Conservation (phyloP, 495 filamentous ascomycete genomes). For the Lophiotrema nucula region DNA sequence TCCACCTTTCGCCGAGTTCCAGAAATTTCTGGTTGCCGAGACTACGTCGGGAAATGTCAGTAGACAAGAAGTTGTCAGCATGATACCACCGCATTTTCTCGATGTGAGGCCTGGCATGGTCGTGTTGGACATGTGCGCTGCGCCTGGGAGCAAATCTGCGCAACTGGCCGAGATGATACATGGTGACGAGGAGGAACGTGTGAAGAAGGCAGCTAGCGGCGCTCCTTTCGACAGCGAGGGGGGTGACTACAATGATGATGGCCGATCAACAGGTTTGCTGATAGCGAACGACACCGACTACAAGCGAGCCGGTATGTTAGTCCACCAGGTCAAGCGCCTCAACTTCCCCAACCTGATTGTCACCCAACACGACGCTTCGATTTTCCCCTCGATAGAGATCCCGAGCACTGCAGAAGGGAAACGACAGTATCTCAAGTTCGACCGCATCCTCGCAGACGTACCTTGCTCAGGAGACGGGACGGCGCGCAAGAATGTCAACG, state of each 20-base stretch:
- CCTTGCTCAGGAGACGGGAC: slow-evolving; percentile 97
- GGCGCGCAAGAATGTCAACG: slow-evolving; percentile 78
- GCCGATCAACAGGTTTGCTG: slow-evolving; percentile 82
- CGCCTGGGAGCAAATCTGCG: slow-evolving; percentile 92
- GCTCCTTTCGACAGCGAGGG: slow-evolving; percentile 49
- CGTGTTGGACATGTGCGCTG: slow-evolving; percentile 92
- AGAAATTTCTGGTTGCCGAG: slow-evolving; percentile 97
- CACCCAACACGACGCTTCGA: slow-evolving; percentile 95
- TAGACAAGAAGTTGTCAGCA: slow-evolving; percentile 94
- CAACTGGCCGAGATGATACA: slow-evolving; percentile 95
- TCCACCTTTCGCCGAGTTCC: slow-evolving; percentile 88
- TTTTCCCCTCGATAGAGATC: slow-evolving; percentile 87
- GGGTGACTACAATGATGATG: slow-evolving; percentile 68
- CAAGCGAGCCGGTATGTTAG: slow-evolving; percentile 91
- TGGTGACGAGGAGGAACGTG: slow-evolving; percentile 79
- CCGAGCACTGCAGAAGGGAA: slow-evolving; percentile 53
- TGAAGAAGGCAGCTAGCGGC: slow-evolving; percentile 52
- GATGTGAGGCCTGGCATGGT: slow-evolving; percentile 87
- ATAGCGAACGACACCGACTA: slow-evolving; percentile 96
- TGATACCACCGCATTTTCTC: slow-evolving; percentile 95
- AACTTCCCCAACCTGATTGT: slow-evolving; percentile 96
- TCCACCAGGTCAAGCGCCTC: slow-evolving; percentile 94
- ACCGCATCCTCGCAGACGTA: slow-evolving; percentile 93
- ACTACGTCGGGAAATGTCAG: slow-evolving; percentile 96
- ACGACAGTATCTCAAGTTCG: slow-evolving; percentile 83